phyloP scores from a whole-genome alignment of 2,329 filamentous ascomycete genomes.

The Aphanocladium album region DNA sequence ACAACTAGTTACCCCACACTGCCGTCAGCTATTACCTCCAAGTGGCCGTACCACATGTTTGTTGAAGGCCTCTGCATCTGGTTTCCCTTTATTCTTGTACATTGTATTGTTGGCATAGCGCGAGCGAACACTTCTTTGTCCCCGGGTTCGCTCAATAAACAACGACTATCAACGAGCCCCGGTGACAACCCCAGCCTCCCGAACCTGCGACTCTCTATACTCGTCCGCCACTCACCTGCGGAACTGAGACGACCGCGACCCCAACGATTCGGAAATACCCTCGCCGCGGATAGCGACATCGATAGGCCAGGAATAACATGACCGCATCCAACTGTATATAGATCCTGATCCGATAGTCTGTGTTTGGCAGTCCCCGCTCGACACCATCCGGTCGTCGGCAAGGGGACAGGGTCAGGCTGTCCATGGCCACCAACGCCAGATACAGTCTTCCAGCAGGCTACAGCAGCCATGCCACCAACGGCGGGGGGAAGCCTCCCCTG shows the following conservation, averaged over 20 bases:
- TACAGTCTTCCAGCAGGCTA: constrained; percentile 26
- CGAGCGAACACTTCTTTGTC: neutral
- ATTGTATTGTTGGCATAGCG: neutral
- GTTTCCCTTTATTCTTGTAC: neutral
- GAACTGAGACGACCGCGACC: neutral
- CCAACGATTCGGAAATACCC: neutral
- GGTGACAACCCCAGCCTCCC: neutral
- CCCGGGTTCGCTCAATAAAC: neutral
- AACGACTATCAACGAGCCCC: neutral
- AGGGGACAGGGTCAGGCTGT: constrained; percentile 21
- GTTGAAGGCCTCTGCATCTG: neutral
- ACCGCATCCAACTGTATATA: neutral
- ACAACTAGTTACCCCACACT: constrained; percentile 11
- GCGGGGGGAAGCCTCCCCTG: constrained; percentile 30
- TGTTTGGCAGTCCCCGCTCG: neutral
- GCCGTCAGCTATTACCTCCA: constrained; percentile 8
- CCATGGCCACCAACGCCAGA: constrained; percentile 28
- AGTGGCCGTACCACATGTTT: constrained; percentile 11
- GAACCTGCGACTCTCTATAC: neutral
- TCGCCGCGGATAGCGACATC: neutral
- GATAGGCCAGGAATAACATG: neutral
- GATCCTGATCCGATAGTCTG: neutral
- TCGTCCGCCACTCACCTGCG: neutral
- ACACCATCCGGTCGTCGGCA: constrained; percentile 16
- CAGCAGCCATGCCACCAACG: constrained; percentile 6